Conservation (phyloP, 371 early-diverging fungal genomes). For the Apophysomyces variabilis region DNA sequence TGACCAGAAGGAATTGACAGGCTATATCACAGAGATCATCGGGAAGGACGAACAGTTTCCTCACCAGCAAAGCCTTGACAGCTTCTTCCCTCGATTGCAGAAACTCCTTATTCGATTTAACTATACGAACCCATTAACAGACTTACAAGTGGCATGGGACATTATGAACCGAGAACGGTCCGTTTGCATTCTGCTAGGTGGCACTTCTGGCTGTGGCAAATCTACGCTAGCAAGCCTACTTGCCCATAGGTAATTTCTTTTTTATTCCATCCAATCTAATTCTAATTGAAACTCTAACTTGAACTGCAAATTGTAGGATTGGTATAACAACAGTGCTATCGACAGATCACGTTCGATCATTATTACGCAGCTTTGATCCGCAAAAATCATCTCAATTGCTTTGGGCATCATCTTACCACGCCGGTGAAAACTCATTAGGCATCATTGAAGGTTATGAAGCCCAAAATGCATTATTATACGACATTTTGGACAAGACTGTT, state of each 20-base stretch:
- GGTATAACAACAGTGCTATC: conserved; percentile 44
- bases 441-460: conserved; percentile 39
- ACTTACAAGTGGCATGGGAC: conserved; percentile 35
- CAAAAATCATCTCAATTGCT: conserved; percentile 27
- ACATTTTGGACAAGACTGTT: conserved; percentile 37
- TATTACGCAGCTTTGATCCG: conserved; percentile 43
- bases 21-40: not conserved
- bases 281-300: not conserved
- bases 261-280: too few species aligned
- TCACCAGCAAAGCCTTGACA: conserved; percentile 10
- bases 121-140: conserved; percentile 28
- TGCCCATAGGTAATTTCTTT: conserved; percentile 23
- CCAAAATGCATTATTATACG: conserved; percentile 35
- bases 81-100: conserved; percentile 16
- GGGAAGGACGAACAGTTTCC: conserved; percentile 7
- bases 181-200: conserved; percentile 41
- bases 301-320: conserved; percentile 18
- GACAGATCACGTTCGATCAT: conserved; percentile 41
- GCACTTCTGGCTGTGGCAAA: conserved; percentile 43
- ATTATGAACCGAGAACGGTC: conserved; percentile 33
- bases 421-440: conserved; percentile 23
- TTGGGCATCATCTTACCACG: conserved; percentile 46
- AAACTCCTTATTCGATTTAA: conserved; percentile 16
- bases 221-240: conserved; percentile 41
- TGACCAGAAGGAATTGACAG: not conserved